Evolutionary conservation across 306 rosid genomes (phyloP).

Genomic region (Lagenaria siceraria): DNA sequence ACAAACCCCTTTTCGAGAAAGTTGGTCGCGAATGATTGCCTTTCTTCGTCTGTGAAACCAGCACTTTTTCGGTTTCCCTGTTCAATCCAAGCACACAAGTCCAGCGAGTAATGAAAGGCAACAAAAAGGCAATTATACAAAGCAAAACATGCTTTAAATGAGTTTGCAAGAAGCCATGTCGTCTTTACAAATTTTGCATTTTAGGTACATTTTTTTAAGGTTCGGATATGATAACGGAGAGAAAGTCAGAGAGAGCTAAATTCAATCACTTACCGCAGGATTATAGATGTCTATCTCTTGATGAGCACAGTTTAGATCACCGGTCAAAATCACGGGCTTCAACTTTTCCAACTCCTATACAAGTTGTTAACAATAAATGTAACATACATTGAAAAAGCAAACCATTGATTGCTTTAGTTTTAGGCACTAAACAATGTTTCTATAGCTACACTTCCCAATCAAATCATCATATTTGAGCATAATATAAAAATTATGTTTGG

Average conservation of each 20-base stretch:
- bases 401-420: neutral
- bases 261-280: conserved; percentile 62
- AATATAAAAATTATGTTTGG: neutral
- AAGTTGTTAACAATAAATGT: conserved; percentile 14
- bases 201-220: neutral
- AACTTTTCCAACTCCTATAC: conserved; percentile 82
- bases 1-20: conserved; percentile 71
- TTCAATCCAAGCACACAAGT: neutral
- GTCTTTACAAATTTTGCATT: neutral
- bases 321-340: conserved; percentile 85
- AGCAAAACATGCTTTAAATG: neutral
- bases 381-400: conserved; percentile 4
- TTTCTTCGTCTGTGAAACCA: conserved; percentile 86
- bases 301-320: conserved; percentile 95
- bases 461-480: neutral
- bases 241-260: neutral
- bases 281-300: conserved; percentile 87
- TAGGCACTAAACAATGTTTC: neutral
- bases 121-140: neutral
- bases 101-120: neutral
- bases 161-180: neutral
- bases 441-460: neutral
- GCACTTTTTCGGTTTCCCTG: conserved; percentile 94
- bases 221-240: neutral
- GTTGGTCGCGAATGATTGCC: conserved; percentile 67